These are phyloP conservation scores for Begonia loranthoides DNA, from an alignment of 306 rosid species.

Conservation along the genomic window DNA sequence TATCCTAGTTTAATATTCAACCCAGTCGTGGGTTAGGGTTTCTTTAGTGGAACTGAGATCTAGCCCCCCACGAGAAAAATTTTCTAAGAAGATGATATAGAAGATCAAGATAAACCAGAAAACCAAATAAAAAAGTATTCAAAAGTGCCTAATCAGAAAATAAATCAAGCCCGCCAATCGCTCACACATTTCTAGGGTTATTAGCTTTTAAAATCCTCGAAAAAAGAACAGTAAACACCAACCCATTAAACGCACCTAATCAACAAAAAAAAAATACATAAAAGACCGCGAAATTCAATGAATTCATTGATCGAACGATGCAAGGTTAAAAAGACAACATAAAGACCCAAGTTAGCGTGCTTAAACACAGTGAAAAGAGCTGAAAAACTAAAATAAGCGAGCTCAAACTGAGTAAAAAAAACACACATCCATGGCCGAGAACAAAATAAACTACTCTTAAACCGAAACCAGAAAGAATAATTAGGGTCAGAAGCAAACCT, in stretches of 20 bases:
- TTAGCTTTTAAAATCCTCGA: conserved; percentile 4
- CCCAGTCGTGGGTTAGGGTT: conserved; percentile 4
- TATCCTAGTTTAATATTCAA: background rate
- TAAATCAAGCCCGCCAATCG: background rate
- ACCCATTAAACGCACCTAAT: conserved; percentile 1
- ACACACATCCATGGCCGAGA: background rate
- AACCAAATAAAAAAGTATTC: conserved; percentile 5
- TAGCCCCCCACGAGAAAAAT: background rate
- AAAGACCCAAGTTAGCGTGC: background rate
- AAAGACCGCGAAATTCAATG: background rate
- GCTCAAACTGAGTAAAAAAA: conserved; percentile 3
- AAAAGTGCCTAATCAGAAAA: conserved; percentile 1
- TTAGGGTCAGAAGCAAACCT: conserved; percentile 2
- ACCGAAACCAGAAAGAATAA: conserved; percentile 2
- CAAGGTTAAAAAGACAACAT: background rate
- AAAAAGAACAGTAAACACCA: conserved; percentile 1
- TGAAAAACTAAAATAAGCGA: background rate
- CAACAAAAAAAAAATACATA: background rate
- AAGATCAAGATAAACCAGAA: background rate
- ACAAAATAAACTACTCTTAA: background rate
- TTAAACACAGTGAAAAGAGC: conserved; percentile 1
- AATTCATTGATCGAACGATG: background rate
- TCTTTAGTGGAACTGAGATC: background rate
- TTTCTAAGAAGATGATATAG: background rate
- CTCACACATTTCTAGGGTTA: conserved; percentile 10